phyloP scores from a whole-genome alignment of 2,329 filamentous ascomycete genomes.

The Helotiales sp. region DNA sequence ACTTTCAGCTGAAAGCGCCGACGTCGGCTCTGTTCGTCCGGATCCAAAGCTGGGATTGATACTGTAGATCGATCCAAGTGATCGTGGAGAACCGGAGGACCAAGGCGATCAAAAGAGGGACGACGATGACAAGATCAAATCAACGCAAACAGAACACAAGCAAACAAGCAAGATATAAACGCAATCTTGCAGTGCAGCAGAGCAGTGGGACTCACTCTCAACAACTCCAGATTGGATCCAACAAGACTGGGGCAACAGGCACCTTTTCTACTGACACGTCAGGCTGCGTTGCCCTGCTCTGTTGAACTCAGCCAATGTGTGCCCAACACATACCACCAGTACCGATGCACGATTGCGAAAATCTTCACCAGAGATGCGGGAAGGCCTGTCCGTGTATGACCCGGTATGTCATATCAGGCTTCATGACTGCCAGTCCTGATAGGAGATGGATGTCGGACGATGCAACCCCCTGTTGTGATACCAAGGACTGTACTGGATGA shows the following conservation, averaged over 20 bases:
- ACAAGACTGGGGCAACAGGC: background rate
- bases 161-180: background rate
- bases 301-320: slow-evolving; percentile 9
- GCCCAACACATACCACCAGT: slow-evolving; percentile 18
- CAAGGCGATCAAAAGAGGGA: slow-evolving; percentile 3
- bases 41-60: background rate
- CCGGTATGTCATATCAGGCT: background rate
- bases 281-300: slow-evolving; percentile 10
- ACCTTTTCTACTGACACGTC: slow-evolving; percentile 15
- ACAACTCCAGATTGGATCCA: slow-evolving; percentile 3
- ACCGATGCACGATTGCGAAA: slow-evolving; percentile 3
- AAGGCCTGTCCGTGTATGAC: background rate
- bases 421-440: background rate
- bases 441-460: slow-evolving; percentile 4
- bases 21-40: background rate
- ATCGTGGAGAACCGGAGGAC: background rate
- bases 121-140: background rate
- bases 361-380: background rate
- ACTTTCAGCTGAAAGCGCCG: background rate
- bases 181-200: slow-evolving; percentile 3
- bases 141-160: background rate
- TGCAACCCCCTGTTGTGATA: slow-evolving; percentile 2
- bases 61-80: background rate
- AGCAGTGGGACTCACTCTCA: slow-evolving; percentile 5
- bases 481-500: background rate